Percentiles rank a stretch among this genome's conserved stretches.
Conservation (phyloP, 352 stramenopile genomes). For the Globisporangium polare region DNA sequence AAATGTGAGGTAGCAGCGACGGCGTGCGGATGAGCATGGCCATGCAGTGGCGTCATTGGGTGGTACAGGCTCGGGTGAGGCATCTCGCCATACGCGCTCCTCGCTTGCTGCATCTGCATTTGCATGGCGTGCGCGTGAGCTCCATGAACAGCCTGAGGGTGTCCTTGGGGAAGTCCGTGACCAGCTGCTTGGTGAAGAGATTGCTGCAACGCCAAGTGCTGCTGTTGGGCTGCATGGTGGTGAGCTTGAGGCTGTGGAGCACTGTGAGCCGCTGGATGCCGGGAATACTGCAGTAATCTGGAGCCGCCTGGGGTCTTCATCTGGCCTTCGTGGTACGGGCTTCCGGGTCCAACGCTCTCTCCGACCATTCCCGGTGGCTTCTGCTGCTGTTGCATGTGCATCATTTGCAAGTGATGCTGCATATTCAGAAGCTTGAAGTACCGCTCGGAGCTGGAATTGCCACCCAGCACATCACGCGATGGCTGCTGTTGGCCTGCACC, state of each 20-base stretch:
- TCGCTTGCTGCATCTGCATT: conserved; percentile 40
- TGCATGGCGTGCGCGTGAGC: conserved; percentile 58
- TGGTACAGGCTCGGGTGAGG: conserved; percentile 51
- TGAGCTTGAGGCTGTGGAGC: conserved; percentile 15
- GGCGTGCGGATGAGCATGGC: conserved; percentile 25
- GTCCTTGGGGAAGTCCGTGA: conserved; percentile 26
- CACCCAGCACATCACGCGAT: conserved; percentile 39
- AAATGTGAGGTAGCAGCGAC: conserved; percentile 20
- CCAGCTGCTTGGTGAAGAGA: conserved; percentile 47
- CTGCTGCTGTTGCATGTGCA: conserved; percentile 80
- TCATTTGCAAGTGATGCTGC: conserved; percentile 85
- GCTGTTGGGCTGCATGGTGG: conserved; percentile 23
- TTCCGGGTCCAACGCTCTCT: conserved; percentile 24
- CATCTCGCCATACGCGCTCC: conserved; percentile 41
- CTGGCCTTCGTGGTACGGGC: conserved; percentile 47
- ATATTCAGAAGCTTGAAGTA: conserved; percentile 85
- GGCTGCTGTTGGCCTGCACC: conserved; percentile 24
- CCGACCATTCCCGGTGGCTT: conserved; percentile 33
- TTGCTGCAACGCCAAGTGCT: conserved; percentile 51
- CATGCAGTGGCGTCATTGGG: conserved; percentile 38
- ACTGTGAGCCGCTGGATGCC: conserved; percentile 10
- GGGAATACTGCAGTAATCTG: conserved; percentile 40
- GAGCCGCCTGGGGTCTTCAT: conserved; percentile 36
- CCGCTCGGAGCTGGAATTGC: conserved; percentile 54
- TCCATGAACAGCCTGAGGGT: conserved; percentile 26